Percentiles rank a stretch among this genome's conserved stretches.
These are phyloP conservation scores for Novymonas esmeraldas DNA, from an alignment of 208 protist genomes.

Conservation along the genomic window DNA sequence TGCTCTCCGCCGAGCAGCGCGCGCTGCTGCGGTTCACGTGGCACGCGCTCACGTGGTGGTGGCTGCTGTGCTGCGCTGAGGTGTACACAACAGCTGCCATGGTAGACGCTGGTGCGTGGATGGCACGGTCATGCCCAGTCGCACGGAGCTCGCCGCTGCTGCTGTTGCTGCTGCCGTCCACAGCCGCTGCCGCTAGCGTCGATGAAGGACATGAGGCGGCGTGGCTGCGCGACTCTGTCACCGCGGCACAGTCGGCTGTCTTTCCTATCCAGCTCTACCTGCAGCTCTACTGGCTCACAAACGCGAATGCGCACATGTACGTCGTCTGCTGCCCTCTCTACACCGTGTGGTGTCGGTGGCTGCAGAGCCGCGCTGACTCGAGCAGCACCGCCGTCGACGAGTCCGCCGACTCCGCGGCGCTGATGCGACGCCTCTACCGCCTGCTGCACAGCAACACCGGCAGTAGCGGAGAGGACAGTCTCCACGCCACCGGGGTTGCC, in stretches of 20 bases:
- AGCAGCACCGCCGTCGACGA: not conserved
- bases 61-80: slow-evolving; percentile 32
- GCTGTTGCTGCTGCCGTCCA: not conserved
- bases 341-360: slow-evolving; percentile 35
- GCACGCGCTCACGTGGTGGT: slow-evolving; percentile 46
- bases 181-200: not conserved
- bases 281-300: slow-evolving; percentile 46
- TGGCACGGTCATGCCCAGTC: no score
- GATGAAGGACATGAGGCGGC: not conserved
- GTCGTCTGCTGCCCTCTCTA: slow-evolving; percentile 50
- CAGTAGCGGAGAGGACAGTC: not conserved
- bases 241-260: slow-evolving; percentile 7
- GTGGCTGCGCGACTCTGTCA: not conserved
- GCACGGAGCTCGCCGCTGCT: not conserved
- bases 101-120: not conserved
- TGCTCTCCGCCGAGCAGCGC: slow-evolving; percentile 37
- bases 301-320: slow-evolving; percentile 63
- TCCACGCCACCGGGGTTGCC: slow-evolving; percentile 40
- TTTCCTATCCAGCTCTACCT: slow-evolving; percentile 51
- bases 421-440: slow-evolving; percentile 5
- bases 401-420: not conserved
- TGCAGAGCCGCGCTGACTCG: not conserved
- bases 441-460: slow-evolving; percentile 9
- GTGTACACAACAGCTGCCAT: not conserved
- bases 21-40: slow-evolving; percentile 51